These are phyloP conservation scores for Escallonia herrerae DNA, from an alignment of 129 eudicot species.

Conservation along the genomic window DNA sequence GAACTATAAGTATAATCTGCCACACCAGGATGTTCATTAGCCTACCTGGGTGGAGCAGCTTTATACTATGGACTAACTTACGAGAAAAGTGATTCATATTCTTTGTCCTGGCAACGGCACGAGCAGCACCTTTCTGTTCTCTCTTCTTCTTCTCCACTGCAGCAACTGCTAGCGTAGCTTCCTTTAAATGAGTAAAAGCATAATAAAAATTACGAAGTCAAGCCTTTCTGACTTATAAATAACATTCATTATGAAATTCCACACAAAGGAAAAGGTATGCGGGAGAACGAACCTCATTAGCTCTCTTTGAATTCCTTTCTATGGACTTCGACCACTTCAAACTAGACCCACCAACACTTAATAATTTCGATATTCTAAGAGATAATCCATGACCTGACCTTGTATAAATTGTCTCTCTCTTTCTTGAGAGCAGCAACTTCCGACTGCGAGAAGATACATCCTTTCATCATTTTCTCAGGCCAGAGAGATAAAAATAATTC, in stretches of 20 bases:
- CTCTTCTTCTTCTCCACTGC: slow-evolving; percentile 55
- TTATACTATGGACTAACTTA: slow-evolving; percentile 41
- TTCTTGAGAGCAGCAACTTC: slow-evolving; percentile 63
- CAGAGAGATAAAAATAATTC: background rate
- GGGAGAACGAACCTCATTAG: slow-evolving; percentile 61
- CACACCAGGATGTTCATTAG: slow-evolving; percentile 44
- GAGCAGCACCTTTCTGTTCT: slow-evolving; percentile 34
- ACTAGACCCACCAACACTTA: slow-evolving; percentile 79
- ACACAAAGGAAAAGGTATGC: background rate
- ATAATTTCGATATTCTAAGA: slow-evolving; percentile 72
- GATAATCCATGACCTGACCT: slow-evolving; percentile 85
- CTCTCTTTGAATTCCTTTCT: slow-evolving; percentile 68
- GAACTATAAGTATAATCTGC: slow-evolving; percentile 12
- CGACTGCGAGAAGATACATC: slow-evolving; percentile 37
- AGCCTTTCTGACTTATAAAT: background rate
- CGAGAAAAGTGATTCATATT: slow-evolving; percentile 43
- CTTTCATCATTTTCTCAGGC: slow-evolving; percentile 9
- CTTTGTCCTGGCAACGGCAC: slow-evolving; percentile 24
- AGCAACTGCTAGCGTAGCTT: slow-evolving; percentile 88
- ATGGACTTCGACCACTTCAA: slow-evolving; percentile 95
- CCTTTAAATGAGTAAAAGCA: slow-evolving; percentile 37
- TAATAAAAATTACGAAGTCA: background rate
- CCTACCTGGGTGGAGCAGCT: slow-evolving; percentile 44
- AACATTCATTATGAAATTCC: no score
- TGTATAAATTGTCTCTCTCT: slow-evolving; percentile 67